Conservation (phyloP, 192 early-diverging fungal genomes). For the Gaertneriomyces semiglobifer region DNA sequence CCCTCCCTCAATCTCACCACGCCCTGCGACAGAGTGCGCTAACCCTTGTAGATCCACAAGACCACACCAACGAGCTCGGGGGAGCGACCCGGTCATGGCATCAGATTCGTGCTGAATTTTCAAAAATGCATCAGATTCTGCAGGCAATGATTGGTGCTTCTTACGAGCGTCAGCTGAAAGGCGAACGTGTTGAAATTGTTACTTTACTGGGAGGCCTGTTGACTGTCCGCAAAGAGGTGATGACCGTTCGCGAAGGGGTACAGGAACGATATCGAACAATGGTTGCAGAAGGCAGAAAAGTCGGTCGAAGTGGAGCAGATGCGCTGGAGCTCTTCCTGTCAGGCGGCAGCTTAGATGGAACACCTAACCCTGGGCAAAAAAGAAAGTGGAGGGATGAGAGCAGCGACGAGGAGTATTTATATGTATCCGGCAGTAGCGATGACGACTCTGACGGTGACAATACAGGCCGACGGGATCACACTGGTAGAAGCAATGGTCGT, state of each 20-base stretch:
- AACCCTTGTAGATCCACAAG: slow-evolving; percentile 42
- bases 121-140: slow-evolving; percentile 26
- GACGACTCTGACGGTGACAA: neutral
- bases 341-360: neutral
- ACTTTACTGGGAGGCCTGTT: slow-evolving; percentile 44
- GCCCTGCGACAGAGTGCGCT: slow-evolving; percentile 11
- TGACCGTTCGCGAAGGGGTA: slow-evolving; percentile 34
- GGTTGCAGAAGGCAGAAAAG: slow-evolving; percentile 3
- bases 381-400: neutral
- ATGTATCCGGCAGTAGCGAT: neutral
- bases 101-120: slow-evolving; percentile 33
- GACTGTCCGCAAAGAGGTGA: slow-evolving; percentile 24
- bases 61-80: slow-evolving; percentile 39
- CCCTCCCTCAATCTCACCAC: neutral
- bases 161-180: slow-evolving; percentile 23
- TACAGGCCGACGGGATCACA: too few species aligned
- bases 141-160: slow-evolving; percentile 37
- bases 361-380: slow-evolving; percentile 1
- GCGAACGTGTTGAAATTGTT: slow-evolving; percentile 10
- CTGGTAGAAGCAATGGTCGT: too few species aligned
- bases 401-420: neutral
- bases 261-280: slow-evolving; percentile 22
- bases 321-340: neutral
- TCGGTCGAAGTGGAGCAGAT: neutral
- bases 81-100: slow-evolving; percentile 34